Base-by-base conservation (phyloP, 371 early-diverging fungal species). In the Rhizopus delemar region DNA sequence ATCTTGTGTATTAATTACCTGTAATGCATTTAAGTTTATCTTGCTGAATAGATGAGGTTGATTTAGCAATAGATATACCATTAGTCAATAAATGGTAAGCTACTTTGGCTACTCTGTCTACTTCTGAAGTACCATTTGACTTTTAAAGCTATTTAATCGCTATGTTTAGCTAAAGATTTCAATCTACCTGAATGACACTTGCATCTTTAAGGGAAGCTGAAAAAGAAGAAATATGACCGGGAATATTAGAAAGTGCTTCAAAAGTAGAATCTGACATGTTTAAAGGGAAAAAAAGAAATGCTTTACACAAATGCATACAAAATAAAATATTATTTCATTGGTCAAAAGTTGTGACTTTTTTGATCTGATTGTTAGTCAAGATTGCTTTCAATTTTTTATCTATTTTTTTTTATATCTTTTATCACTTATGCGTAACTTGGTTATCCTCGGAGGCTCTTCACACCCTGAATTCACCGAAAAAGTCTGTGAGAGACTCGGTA, bases 401-500 rank as follows among this genome's bases (percentile, higher is more conserved):
- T n/a, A n/a, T n/a, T 22, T 22, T 22, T 22, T 22, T 22, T 22
- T 22, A 22, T 22, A 22, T 22, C 22, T 22, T 22, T 22, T 22
- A 22, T 22, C 22, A 22, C 3, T 43, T 4, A 78, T 75, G 75
- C 53, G 71, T 45, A 64, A 69, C 35, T 69, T 73, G 22, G 61
- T 75, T 45, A 66, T 78, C 2, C 65, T 75, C 46, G 66, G 70
- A 60, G 98, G 98, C 43, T 91, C 91, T 43, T 91, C 92, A 32
- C 95, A 97, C 72, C 95, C 93, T 3, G 71, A 82, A 31, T 82
- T 98, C 35, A 87, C 88, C 0, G 78, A 83, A 36, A 78, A 78
- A 53, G 93, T 98, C 48, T 91, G 90, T 74, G 81, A 90, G 50
- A 86, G 90, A 9, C 85, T 98, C 15, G 96, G 94, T 34, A 75